Base-by-base conservation (phyloP, 2,329 filamentous ascomycete species). In the Aspergillus sergii region DNA sequence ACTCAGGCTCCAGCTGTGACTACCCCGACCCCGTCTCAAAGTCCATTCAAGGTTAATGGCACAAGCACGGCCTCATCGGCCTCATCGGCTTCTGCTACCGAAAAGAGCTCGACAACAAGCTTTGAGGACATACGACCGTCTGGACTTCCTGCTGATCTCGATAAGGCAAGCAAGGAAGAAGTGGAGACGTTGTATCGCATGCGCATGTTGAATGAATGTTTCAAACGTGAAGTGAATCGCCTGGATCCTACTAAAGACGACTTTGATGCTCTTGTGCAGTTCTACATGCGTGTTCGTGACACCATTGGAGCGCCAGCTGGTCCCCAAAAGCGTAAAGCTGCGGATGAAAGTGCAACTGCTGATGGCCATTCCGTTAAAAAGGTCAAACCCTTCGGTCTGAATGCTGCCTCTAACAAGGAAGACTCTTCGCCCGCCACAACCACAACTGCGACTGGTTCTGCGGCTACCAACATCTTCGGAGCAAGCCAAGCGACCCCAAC, bases 201-300 rank as follows among this genome's bases (percentile, higher is more conserved):
- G 19, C 74, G 73, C 34, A 66, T 69, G 19, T 62, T 81, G 60
- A 79, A 80, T 60, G 66, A 71, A 36, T 69, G 66, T 23, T 77
- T 80, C 64, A 71, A 78, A 59, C 69, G 70, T 9, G 69, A 75
- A 51, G 57, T 80, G 12, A 66, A 72, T 12, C 64, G 66, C 4
- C 63, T 75, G 28, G 70, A 80, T 61, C 74, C 78, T 7, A 65
- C 69, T 19, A 71, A 58, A 2, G 66, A 78, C 53, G 71, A 74
- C 51, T 76, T 81, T 56, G 78, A 80, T 59, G 64, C 68, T 19
- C 41, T 78, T 39, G 68, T 81, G 32, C 65, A 75, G 6, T 75
- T 75, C 58, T 81, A 81, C 63, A 66, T 78, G 57, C 73, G 73
- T 51, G 70, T 76, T 58, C 78, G 79, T 51, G 74, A 76, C 21